Evolutionary conservation across 345 rosid genomes (phyloP).

Genomic region (Litchi chinensis): DNA sequence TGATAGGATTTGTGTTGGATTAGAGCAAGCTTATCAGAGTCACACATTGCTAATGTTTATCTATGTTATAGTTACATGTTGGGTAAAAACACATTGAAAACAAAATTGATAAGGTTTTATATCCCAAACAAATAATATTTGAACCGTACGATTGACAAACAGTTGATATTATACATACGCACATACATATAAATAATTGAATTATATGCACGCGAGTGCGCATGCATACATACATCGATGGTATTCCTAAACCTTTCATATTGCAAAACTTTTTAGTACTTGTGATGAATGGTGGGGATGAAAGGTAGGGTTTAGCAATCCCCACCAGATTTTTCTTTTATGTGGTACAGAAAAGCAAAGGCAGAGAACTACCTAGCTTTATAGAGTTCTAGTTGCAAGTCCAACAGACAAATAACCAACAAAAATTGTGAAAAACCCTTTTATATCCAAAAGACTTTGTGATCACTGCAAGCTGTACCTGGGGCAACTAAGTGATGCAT

Average conservation of each 20-base stretch:
- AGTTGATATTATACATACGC: not conserved
- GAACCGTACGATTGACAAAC: no score
- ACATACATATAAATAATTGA: no score
- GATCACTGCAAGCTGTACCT: not conserved
- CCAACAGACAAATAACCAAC: conserved; percentile 8
- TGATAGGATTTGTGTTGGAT: no score
- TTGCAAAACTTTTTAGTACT: not conserved
- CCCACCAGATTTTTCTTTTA: conserved; percentile 4
- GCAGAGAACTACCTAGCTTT: not conserved
- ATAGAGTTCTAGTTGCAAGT: not conserved
- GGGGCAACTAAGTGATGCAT: not conserved
- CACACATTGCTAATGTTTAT: not conserved
- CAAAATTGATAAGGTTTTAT: no score
- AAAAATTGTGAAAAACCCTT: not conserved
- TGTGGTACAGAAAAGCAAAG: conserved; percentile 4
- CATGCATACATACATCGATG: no score
- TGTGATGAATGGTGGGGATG: conserved; percentile 7
- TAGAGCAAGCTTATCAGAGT: not conserved
- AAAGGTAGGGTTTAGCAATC: conserved; percentile 14
- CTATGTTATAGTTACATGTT: no score
- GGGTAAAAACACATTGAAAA: no score
- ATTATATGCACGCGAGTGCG: no score
- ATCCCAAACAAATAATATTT: no score
- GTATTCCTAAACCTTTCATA: not conserved
- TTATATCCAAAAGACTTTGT: not conserved